phyloP scores from a whole-genome alignment of 1,284 basidiomycete species.

The Naganishia albida region DNA sequence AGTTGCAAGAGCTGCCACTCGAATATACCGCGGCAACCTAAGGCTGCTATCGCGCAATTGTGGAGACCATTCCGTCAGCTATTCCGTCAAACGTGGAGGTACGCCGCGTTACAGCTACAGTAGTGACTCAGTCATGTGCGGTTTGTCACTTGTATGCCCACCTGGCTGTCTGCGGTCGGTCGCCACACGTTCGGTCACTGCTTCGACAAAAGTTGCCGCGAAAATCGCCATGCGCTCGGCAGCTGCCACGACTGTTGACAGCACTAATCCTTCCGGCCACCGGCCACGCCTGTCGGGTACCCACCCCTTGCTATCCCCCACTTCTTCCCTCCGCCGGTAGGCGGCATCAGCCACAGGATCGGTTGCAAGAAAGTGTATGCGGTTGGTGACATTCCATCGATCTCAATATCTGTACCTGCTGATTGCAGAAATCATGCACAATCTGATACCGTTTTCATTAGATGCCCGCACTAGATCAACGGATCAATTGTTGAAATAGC shows the following conservation, averaged over 20 bases:
- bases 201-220: too few relatives aligned
- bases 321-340: not conserved
- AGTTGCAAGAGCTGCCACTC: too few relatives aligned
- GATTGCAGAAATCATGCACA: slow-evolving; percentile 5
- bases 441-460: slow-evolving; percentile 20
- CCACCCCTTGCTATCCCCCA: not conserved
- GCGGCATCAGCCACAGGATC: not conserved
- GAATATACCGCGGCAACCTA: too few relatives aligned
- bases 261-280: not conserved
- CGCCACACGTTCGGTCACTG: too few relatives aligned
- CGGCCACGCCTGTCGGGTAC: not conserved
- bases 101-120: not conserved
- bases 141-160: not conserved
- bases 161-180: too few relatives aligned
- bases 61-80: too few relatives aligned
- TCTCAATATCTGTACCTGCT: slow-evolving; percentile 11
- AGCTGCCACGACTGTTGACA: not conserved
- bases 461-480: slow-evolving; percentile 10
- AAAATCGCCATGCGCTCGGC: not conserved
- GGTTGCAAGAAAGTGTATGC: too few relatives aligned
- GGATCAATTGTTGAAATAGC: not conserved
- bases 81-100: too few relatives aligned
- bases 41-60: too few relatives aligned
- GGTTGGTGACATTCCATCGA: not conserved
- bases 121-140: not conserved